A percentile compares a stretch with the other conserved stretches of the same genome.
Evolutionary conservation across 2,329 filamentous ascomycete species (phyloP).

Genomic region (Aspergillus sp.): DNA sequence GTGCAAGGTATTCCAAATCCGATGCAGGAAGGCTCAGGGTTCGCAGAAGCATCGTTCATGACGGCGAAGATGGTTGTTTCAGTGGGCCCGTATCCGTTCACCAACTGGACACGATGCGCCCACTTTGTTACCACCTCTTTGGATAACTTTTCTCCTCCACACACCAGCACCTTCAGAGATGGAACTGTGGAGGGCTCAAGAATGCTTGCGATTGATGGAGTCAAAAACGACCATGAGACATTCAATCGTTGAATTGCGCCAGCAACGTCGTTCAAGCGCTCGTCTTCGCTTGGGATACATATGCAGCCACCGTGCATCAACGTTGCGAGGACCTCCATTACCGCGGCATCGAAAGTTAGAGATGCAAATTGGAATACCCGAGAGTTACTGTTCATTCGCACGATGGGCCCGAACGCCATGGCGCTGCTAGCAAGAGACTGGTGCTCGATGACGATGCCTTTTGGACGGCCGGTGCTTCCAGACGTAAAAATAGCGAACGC

Average conservation of each 20-base stretch:
- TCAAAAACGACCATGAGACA: conserved; percentile 47
- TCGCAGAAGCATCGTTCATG: conserved; percentile 27
- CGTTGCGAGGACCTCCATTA: conserved; percentile 39
- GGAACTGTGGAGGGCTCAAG: conserved; percentile 39
- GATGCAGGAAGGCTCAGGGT: conserved; percentile 19
- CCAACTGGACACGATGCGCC: conserved; percentile 47
- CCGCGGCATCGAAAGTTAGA: conserved; percentile 45
- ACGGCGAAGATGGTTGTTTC: conserved; percentile 34
- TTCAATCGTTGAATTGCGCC: conserved; percentile 49
- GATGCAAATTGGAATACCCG: conserved; percentile 45
- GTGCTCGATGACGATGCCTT: conserved; percentile 38
- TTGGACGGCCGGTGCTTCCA: conserved; percentile 36
- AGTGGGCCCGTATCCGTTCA: conserved; percentile 39
- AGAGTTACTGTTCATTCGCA: conserved; percentile 21
- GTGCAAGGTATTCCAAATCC: conserved; percentile 21
- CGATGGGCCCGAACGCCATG: conserved; percentile 27
- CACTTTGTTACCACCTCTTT: conserved; percentile 68
- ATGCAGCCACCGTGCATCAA: conserved; percentile 45
- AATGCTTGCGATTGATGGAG: conserved; percentile 43
- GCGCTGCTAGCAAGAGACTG: conserved; percentile 30
- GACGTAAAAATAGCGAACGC: conserved; percentile 38
- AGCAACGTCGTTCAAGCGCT: conserved; percentile 48
- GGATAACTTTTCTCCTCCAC: conserved; percentile 62
- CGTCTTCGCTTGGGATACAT: conserved; percentile 47
- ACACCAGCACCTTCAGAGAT: conserved; percentile 42